phyloP scores from a whole-genome alignment of 2,329 filamentous ascomycete genomes.

The Xylogone sp. region DNA sequence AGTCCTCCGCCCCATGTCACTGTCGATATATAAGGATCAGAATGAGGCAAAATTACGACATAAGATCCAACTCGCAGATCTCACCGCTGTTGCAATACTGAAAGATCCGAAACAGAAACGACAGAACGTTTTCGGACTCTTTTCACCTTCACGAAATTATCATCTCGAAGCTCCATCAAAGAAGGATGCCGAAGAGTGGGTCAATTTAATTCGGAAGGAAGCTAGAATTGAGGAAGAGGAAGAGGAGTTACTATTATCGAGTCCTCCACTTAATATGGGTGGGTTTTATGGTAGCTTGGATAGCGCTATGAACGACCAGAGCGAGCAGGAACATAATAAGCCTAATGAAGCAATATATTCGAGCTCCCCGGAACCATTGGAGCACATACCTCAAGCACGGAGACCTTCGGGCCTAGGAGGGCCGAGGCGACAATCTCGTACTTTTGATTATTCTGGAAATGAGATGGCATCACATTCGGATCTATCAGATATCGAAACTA shows the following conservation, averaged over 20 bases:
- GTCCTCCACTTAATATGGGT: conserved; percentile 46
- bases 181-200: conserved; percentile 81
- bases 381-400: conserved; percentile 21
- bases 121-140: conserved; percentile 85
- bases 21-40: conserved; percentile 90
- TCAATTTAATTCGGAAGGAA: conserved; percentile 72
- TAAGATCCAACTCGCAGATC: conserved; percentile 81
- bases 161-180: conserved; percentile 76
- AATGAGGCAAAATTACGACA: conserved; percentile 87
- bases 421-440: conserved; percentile 54
- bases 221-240: conserved; percentile 86
- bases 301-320: conserved; percentile 18
- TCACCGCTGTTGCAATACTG: conserved; percentile 85
- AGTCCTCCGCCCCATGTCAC: conserved; percentile 82
- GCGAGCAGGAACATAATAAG: conserved; percentile 16
- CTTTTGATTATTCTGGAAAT: conserved; percentile 62
- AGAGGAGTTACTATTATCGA: conserved; percentile 73
- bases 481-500: conserved; percentile 68
- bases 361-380: conserved; percentile 59
- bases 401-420: conserved; percentile 10
- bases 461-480: conserved; percentile 80
- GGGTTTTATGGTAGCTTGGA: conserved; percentile 23
- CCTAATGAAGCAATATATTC: conserved; percentile 29
- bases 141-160: conserved; percentile 86
- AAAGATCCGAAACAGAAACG: conserved; percentile 86